Conservation (phyloP, 108 stramenopile genomes). For the Parmales sp. region DNA sequence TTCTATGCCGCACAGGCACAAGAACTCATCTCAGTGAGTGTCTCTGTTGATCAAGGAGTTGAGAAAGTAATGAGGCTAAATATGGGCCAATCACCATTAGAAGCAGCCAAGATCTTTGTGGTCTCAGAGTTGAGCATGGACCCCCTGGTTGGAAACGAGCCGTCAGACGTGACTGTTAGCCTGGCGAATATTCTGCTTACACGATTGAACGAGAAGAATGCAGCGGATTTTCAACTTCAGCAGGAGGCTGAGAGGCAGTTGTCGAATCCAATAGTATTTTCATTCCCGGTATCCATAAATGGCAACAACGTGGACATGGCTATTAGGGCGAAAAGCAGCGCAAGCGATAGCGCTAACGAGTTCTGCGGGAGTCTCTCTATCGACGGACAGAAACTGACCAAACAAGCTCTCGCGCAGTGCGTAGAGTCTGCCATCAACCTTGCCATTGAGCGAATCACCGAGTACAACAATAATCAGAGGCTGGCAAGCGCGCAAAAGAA, state of each 20-base stretch:
- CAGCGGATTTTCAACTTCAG: too few species aligned
- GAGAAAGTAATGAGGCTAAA: too few species aligned
- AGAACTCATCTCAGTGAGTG: too few species aligned
- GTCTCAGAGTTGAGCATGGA: too few species aligned
- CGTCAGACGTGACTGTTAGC: not conserved
- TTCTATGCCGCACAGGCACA: too few species aligned
- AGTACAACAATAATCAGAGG: not conserved
- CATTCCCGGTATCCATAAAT: not conserved
- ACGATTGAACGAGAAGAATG: not conserved
- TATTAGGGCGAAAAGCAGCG: not conserved
- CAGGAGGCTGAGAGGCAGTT: not conserved
- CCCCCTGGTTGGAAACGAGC: not conserved
- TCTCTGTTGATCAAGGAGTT: too few species aligned
- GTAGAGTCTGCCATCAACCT: not conserved
- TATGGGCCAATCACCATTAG: too few species aligned
- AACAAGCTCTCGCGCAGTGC: not conserved
- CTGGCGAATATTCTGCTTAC: not conserved
- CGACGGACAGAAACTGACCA: not conserved
- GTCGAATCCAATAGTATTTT: not conserved
- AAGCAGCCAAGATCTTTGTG: too few species aligned
- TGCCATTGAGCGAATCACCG: not conserved
- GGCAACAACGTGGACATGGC: not conserved
- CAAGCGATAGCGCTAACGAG: not conserved
- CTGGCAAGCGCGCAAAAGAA: not conserved
- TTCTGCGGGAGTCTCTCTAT: not conserved